phyloP scores from a whole-genome alignment of 2,329 filamentous ascomycete genomes.

The Venturia asperata region DNA sequence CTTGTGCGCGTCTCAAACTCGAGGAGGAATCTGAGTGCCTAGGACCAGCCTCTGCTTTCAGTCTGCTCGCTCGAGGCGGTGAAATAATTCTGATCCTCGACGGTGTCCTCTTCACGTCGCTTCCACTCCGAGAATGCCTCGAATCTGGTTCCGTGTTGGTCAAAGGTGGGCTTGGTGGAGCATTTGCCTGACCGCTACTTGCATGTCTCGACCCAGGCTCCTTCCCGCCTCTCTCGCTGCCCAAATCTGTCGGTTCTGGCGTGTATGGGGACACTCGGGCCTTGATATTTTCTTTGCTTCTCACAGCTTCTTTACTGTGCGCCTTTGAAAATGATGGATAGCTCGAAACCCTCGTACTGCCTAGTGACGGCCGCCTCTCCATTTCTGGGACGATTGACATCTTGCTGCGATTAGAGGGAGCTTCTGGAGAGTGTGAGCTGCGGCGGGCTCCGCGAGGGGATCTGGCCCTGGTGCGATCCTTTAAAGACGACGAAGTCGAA shows the following conservation, averaged over 20 bases:
- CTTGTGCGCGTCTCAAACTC: background rate
- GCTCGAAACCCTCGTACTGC: constrained; percentile 45
- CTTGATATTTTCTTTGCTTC: constrained; percentile 43
- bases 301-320: constrained; percentile 80
- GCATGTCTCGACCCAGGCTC: constrained; percentile 24
- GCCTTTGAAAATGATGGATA: constrained; percentile 85
- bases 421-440: constrained; percentile 20
- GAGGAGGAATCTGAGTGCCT: constrained; percentile 14
- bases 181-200: constrained; percentile 28
- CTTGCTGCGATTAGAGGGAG: constrained; percentile 22
- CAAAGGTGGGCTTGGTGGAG: constrained; percentile 44
- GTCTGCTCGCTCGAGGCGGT: constrained; percentile 14
- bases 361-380: constrained; percentile 36
- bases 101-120: constrained; percentile 30
- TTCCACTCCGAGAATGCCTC: constrained; percentile 38
- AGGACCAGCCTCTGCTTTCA: constrained; percentile 9
- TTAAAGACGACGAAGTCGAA: constrained; percentile 6
- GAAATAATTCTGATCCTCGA: constrained; percentile 13
- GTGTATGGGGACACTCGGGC: constrained; percentile 29
- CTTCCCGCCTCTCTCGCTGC: constrained; percentile 28
- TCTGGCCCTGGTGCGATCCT: constrained; percentile 23
- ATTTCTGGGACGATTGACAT: constrained; percentile 42
- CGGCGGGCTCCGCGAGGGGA: constrained; percentile 27
- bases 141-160: constrained; percentile 40
- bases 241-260: constrained; percentile 39